These are phyloP conservation scores for Pseudocercospora fijiensis DNA, from an alignment of 2,329 filamentous ascomycete genomes.

Conservation along the genomic window DNA sequence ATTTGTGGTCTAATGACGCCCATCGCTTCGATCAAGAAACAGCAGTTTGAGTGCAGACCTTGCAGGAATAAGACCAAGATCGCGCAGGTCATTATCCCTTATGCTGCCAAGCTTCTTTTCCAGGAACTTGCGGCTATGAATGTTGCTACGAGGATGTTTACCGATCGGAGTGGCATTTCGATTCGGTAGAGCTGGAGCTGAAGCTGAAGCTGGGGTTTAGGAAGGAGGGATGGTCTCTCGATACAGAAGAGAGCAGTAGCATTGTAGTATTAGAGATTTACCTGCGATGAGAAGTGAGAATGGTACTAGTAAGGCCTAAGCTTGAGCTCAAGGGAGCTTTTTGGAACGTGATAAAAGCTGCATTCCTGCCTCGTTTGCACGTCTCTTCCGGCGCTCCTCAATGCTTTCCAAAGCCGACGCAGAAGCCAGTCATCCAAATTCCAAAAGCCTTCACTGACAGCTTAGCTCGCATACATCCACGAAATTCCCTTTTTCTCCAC, in stretches of 20 bases:
- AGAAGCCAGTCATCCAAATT: no score
- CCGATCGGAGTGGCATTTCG: slow-evolving; percentile 44
- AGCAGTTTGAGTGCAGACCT: slow-evolving; percentile 92
- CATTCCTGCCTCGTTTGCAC: background rate
- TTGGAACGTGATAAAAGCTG: background rate
- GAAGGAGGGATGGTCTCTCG: background rate
- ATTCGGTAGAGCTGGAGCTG: slow-evolving; percentile 33
- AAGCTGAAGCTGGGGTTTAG: background rate
- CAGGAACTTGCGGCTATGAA: slow-evolving; percentile 98
- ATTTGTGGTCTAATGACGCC: slow-evolving; percentile 99
- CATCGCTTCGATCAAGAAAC: slow-evolving; percentile 95
- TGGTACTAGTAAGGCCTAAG: background rate
- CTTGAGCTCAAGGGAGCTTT: background rate
- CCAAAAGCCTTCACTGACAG: no score
- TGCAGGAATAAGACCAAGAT: slow-evolving; percentile 99
- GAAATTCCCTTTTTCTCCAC: no score
- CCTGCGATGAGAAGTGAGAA: background rate
- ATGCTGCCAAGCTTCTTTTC: slow-evolving; percentile 96
- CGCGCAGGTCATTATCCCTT: slow-evolving; percentile 95
- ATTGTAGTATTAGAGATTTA: background rate
- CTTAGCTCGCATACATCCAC: no score
- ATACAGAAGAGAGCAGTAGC: background rate
- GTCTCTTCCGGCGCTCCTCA: background rate
- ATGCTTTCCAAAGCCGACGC: no score
- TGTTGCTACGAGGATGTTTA: slow-evolving; percentile 96